Base-by-base conservation (phyloP, 1,284 basidiomycete genomes). In the Sanghuangporus sanghuang region DNA sequence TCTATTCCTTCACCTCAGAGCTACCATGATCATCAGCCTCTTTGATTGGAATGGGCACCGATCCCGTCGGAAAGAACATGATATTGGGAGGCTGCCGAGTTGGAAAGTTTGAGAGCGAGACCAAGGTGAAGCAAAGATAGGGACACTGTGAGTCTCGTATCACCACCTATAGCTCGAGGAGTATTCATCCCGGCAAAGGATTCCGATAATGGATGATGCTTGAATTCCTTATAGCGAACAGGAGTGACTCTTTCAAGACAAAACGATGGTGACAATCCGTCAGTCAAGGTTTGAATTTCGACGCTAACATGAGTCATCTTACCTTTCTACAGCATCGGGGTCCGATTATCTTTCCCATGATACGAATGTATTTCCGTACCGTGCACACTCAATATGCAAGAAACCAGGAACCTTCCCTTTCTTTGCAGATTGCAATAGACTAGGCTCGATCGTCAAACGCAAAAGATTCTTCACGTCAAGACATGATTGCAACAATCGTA, bases 341-440 rank as follows among this genome's bases (percentile, higher is more conserved):
- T 54, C 53, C 5, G 53, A 36, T 8, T 54, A 54, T 35, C 53
- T 54, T n/a, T 54, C 53, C 53, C 53, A 54, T 38, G 53, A 54
- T 6, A 32, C 53, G 18, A 54, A 54, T 14, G 53, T 54, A 38
- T 54, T 32, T 3, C 35, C 53, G n/a, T 54, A 36, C 7, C 53
- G 27, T 35, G 32, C 53, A 38, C 53, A 54, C 38, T 54, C 53
- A 1, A 54, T 54, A n/a, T 38, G 27, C 32, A 54, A 38, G 32
- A 54, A 54, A 6, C 53, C 53, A 7, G 53, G 53, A 4, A 54
- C 53, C n/a, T 54, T 54, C 8, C 53, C 53, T 54, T 54, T 36
- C 18, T 54, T n/a, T 35, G 53, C 32, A 16, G 16, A 14, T 8
- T 32, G 27, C 32, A 54, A n/a, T 35, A 36, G 18, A 14, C 27